Evolutionary conservation across 345 rosid genomes (phyloP), one percentile per base, ranked within the genome.

Genomic region (Noccaea caerulescens): DNA sequence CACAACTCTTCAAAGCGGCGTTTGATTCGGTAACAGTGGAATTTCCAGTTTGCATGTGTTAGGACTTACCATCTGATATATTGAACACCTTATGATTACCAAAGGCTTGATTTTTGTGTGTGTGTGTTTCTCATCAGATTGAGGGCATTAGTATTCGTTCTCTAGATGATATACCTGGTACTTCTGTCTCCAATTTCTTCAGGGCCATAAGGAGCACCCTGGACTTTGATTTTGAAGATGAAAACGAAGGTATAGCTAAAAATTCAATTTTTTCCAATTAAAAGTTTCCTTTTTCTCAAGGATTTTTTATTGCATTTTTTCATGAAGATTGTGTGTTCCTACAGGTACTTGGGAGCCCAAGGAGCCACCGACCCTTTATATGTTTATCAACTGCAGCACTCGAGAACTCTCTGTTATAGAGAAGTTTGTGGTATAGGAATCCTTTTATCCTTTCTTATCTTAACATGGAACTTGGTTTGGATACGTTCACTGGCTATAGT

Each of bases 141-240:
- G 98, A 89, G 68, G 94, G 96, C 36, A 81, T 91, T 77, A 85
- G 87, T 51, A 72, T 91, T 53, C 83, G 91, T 64, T 91, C 89
- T 63, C 79, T 93, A 68, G 96, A 91, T 66, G 97, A 93, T 79
- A 58, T 89, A 71, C 90, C 97, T 13, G 74, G 85, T 65, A 87
- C 63, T 57, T 81, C 92, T 64, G 78, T 88, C 68, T 51, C 83
- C 69, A 77, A 85, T 64, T 93, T 93, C 83, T 93, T 93, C 78
- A 85, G 86, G 83, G 86, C 98, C 49, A 69, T 93, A 61, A 85
- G 87, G 87, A 86, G 85, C 68, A 84, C 98, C 54, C 77, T 91
- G 73, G 98, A 93, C 84, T 93, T 93, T 79, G 98, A 93, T 82
- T 93, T 88, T 80, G 96, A 88, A 68, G 96, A 86, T 81, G 92